Evolutionary conservation across 164 flowering plant species (phyloP).

Genomic region (Pachysandra terminalis): DNA sequence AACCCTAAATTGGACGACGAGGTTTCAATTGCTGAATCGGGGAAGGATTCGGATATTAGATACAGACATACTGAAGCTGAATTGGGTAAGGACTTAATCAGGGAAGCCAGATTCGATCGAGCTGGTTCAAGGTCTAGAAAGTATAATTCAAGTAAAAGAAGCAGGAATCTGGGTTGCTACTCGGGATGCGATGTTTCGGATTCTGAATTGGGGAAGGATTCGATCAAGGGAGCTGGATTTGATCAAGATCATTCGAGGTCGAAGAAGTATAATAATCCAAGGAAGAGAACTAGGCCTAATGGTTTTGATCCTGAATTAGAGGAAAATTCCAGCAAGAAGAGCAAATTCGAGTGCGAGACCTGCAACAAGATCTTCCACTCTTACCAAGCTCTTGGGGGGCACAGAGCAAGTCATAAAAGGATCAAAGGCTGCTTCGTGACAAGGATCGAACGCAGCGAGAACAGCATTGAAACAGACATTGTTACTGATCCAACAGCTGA

Average conservation of each 20-base stretch:
- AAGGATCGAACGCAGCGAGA: constrained; percentile 39
- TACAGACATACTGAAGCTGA: constrained; percentile 18
- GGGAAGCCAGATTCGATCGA: constrained; percentile 1
- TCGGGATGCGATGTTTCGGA: too few relatives aligned
- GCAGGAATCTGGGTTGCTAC: neutral
- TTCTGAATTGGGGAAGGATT: neutral
- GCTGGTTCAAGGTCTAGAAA: neutral
- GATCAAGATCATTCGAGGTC: constrained; percentile 20
- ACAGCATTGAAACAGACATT: constrained; percentile 34
- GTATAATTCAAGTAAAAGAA: neutral
- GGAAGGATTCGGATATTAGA: constrained; percentile 14
- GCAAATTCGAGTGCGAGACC: constrained; percentile 40
- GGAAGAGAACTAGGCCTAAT: constrained; percentile 18
- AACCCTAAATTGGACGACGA: constrained; percentile 17
- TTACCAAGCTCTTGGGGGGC: constrained; percentile 60
- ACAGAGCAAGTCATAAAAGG: constrained; percentile 51
- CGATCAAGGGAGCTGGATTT: constrained; percentile 7
- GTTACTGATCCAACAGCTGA: constrained; percentile 19
- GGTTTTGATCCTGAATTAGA: constrained; percentile 14
- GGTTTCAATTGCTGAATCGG: constrained; percentile 20
- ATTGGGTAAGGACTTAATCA: constrained; percentile 19
- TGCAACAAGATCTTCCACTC: constrained; percentile 54
- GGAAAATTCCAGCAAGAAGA: constrained; percentile 28
- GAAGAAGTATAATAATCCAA: constrained; percentile 22
- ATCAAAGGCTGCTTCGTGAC: constrained; percentile 29